Evolutionary conservation across 225 moss, liverwort and hornwort genomes (phyloP), one percentile per base, ranked within the genome.

Genomic region (Bryoerythrophyllum caledonicum): DNA sequence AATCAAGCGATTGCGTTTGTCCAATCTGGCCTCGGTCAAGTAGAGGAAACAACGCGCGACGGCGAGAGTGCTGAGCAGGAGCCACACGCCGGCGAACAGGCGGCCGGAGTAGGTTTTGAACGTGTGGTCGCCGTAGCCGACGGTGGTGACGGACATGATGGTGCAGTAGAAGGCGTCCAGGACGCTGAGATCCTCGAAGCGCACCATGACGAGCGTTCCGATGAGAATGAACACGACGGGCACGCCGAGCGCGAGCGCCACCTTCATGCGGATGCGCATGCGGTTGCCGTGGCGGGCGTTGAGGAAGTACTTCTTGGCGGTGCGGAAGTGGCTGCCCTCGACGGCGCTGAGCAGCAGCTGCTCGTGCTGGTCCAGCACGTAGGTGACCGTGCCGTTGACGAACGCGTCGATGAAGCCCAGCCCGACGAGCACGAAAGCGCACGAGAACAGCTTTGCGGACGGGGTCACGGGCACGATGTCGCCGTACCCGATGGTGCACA

Each of bases 401-500:
- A 96, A 72, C n/a, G 88, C 87, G 26, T 94, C 94, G n/a, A 96
- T 87, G 8, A 96, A 96, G 3, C 91, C 86, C 19, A 96, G 91
- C 14, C 94, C 96, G 17, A 96, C 65, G 10, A 96, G 19, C 56
- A 94, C 94, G 4, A 92, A 90, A 1, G 82, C 12, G 7, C 94
- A 94, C 0, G 92, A 60, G 56, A 94, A 89, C 0, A 94, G 77
- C 81, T 96, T 96, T 17, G 92, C 77, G 21, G 81, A 81, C 11
- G 89, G 85, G 12, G 94, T 92, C 0, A 73, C 46, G 0, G 96
- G 96, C 53, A 86, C 91, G 73, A 96, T 96, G 83, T 96, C 96
- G 30, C 96, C 96, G 17, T 96, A 96, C 9, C 94, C 96, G 65
- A 96, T 91, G 14, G 94, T 96, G 75, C 96, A 96, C 96, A 96